Percentiles rank a stretch among this genome's conserved stretches.
Conservation (phyloP, 139 green algal genomes). For the Limnomonas spitsbergensis region DNA sequence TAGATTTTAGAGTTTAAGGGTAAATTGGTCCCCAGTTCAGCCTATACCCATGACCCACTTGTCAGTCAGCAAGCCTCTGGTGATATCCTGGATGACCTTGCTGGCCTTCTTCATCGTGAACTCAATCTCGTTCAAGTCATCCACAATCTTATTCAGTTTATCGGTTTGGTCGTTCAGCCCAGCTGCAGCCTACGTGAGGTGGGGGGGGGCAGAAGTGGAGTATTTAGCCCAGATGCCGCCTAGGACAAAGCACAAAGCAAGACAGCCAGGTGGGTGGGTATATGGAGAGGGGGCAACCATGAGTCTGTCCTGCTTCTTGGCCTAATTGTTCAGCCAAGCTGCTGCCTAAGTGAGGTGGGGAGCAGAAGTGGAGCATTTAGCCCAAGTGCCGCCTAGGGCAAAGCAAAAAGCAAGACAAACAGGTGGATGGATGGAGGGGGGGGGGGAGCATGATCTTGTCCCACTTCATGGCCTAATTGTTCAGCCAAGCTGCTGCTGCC, state of each 20-base stretch:
- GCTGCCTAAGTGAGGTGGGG: no score
- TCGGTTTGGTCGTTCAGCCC: conserved; percentile 75
- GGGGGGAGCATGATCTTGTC: conserved; percentile 65
- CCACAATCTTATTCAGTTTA: conserved; percentile 65
- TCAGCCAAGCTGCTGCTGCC: conserved; percentile 73
- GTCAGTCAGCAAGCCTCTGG: conserved; percentile 79
- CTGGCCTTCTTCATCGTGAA: conserved; percentile 85
- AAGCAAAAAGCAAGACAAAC: no score
- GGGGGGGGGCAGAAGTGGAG: neutral
- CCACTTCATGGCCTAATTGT: conserved; percentile 70
- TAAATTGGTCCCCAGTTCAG: no score
- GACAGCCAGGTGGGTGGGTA: neutral
- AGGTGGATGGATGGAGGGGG: no score
- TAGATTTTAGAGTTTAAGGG: no score
- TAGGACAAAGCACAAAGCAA: neutral
- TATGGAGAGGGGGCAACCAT: neutral
- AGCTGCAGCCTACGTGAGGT: conserved; percentile 59
- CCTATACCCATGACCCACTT: conserved; percentile 67
- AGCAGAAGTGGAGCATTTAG: no score
- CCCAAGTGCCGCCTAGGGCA: no score
- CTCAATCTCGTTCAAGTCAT: conserved; percentile 87
- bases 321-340: no score
- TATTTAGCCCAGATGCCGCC: no score
- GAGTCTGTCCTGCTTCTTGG: neutral
- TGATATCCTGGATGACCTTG: conserved; percentile 81